Evolutionary conservation across 805 yeast genomes (phyloP), one percentile per base, ranked within the genome.

Genomic region (Yamadazyma endophytica): DNA sequence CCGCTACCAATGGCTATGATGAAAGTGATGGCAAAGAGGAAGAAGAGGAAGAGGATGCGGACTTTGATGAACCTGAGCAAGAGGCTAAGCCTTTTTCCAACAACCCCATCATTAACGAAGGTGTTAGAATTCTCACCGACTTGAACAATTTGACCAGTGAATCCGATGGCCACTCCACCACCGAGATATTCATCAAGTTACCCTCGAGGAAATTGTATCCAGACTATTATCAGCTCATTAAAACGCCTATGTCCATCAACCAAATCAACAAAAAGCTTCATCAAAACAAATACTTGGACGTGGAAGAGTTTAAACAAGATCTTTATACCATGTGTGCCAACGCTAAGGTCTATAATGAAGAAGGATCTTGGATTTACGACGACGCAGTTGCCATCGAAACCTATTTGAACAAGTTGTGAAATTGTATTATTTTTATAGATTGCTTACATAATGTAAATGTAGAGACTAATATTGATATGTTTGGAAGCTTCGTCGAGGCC

Each of bases 191-290:
- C 60, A 51, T 77, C 46, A 75, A 69, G 27, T 62, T 82, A 31
- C 97, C 97, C 3, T 72, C 89, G 0, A 72, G 73, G 41, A 73
- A 74, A 52, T 52, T 77, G 32, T 90, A 87, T 54, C 92, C 96
- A 0, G 97, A 90, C 56, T 90, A 90, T 54, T 90, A 82, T 51
- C 62, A 68, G 45, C 62, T 77, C 33, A 80, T 83, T 46, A 57
- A 62, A 40, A 56, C 59, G 33, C 88, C 89, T 2, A 73, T 79
- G 15, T 70, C 88, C 2, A 54, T 83, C 30, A 64, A 64, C 31
- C 75, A 68, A 41, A 61, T 82, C 32, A 63, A 60, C 36, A 77
- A 73, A 55, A 67, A 66, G 32, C 47, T 79, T 32, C 62, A 65
- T 19, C 56, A 53, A 28, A 64, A 56, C 15, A 51, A 48, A 34